phyloP scores from a whole-genome alignment of 106 monocot species.

The Acorus calamus region DNA sequence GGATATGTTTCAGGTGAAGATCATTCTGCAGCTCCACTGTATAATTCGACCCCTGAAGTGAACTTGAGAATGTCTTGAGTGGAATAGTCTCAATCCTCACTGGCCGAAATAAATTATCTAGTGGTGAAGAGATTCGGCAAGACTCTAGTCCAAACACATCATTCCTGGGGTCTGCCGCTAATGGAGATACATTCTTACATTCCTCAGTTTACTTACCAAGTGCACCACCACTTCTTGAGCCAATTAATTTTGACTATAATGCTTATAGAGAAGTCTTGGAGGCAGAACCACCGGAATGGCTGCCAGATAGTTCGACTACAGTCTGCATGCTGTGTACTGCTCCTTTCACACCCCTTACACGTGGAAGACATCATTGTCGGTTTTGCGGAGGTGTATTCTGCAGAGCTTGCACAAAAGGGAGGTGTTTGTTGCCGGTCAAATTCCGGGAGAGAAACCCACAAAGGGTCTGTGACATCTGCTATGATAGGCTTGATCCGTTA shows the following conservation, averaged over 20 bases:
- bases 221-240: conserved; percentile 58
- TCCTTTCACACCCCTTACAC: conserved; percentile 62
- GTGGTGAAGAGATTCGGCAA: conserved; percentile 15
- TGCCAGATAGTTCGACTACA: conserved; percentile 61
- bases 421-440: conserved; percentile 65
- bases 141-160: conserved; percentile 29
- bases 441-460: conserved; percentile 68
- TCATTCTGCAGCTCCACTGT: not conserved
- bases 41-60: conserved; percentile 33
- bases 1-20: conserved; percentile 25
- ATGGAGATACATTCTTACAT: conserved; percentile 59
- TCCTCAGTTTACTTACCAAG: conserved; percentile 80
- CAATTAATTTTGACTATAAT: conserved; percentile 36
- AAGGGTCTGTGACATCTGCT: conserved; percentile 82
- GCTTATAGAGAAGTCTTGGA: conserved; percentile 42
- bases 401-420: conserved; percentile 68
- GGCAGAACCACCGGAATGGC: conserved; percentile 89
- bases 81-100: conserved; percentile 64
- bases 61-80: conserved; percentile 57
- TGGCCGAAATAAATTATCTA: conserved; percentile 27
- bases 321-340: conserved; percentile 69
- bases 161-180: conserved; percentile 51
- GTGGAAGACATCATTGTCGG: conserved; percentile 90
- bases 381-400: conserved; percentile 92
- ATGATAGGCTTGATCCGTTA: conserved; percentile 76